A percentile compares a stretch with the other conserved stretches of the same genome.
These are phyloP conservation scores for Uronychia setigera DNA, from an alignment of 73 alveolate species.

Conservation along the genomic window DNA sequence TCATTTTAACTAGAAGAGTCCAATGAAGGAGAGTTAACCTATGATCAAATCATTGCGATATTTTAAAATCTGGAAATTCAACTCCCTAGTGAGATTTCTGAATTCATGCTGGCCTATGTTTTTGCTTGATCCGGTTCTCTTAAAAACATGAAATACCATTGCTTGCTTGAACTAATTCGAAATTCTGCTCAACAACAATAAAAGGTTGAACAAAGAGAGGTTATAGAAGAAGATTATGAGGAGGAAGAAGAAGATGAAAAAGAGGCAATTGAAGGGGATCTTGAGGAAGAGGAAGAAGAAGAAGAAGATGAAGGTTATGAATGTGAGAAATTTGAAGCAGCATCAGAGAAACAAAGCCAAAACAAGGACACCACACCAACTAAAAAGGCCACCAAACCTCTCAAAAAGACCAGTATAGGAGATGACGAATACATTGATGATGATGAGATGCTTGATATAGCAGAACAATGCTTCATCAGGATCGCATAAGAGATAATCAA, in stretches of 20 bases:
- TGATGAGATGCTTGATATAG: constrained; percentile 65
- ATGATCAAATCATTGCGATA: not conserved
- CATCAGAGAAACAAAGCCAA: not conserved
- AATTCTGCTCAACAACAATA: not conserved
- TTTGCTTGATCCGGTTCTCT: not conserved
- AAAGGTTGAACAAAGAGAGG: not conserved
- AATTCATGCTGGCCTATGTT: not conserved
- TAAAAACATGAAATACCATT: not conserved
- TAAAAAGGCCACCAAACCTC: not conserved
- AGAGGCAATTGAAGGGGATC: not conserved
- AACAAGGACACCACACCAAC: not conserved
- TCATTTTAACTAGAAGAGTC: not conserved
- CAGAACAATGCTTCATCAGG: constrained; percentile 68
- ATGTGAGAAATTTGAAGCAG: not conserved
- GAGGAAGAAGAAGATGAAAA: not conserved
- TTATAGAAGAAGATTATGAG: not conserved
- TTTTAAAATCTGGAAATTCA: not conserved
- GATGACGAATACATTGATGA: constrained; percentile 49
- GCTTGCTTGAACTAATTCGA: not conserved
- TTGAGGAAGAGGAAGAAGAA: not conserved
- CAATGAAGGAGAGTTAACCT: not conserved
- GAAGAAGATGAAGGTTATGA: not conserved
- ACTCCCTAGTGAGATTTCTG: not conserved
- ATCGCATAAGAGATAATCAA: constrained; percentile 54
- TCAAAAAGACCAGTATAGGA: not conserved